A percentile compares a stretch with the other conserved stretches of the same genome.
These are phyloP conservation scores for Xerocomus amazonicus DNA, from an alignment of 1,284 basidiomycete genomes.

Conservation along the genomic window DNA sequence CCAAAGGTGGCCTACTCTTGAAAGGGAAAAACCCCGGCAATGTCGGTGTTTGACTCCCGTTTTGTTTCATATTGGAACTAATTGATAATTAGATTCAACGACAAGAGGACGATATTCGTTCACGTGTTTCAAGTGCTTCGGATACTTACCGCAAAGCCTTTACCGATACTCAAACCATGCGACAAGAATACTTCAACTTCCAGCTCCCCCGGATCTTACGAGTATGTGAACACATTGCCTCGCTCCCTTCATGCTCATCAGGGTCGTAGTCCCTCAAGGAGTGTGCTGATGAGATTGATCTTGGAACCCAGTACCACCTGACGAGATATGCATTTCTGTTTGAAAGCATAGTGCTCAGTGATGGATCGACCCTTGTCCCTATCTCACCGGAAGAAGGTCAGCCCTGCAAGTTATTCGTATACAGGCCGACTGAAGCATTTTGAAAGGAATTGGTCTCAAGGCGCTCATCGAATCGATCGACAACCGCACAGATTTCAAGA, in stretches of 20 bases:
- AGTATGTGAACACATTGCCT: constrained; percentile 46
- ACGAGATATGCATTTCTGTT: constrained; percentile 93
- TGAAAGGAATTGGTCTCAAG: constrained; percentile 73
- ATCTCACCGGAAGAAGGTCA: constrained; percentile 58
- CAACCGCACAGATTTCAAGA: constrained; percentile 91
- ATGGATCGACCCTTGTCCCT: constrained; percentile 82
- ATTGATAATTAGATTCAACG: constrained; percentile 65
- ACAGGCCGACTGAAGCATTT: constrained; percentile 8
- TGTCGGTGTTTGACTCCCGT: constrained; percentile 41
- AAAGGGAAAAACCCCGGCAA: constrained; percentile 95
- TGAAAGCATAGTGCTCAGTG: constrained; percentile 86
- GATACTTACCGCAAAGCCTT: constrained; percentile 91
- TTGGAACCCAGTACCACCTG: constrained; percentile 96
- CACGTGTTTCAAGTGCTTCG: constrained; percentile 79
- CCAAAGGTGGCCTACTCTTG: constrained; percentile 85
- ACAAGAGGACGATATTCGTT: constrained; percentile 92
- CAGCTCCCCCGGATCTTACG: constrained; percentile 92
- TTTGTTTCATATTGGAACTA: constrained; percentile 3
- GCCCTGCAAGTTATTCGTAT: constrained; percentile 13
- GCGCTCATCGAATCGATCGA: constrained; percentile 88
- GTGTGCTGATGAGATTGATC: constrained; percentile 92
- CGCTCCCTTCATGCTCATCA: constrained; percentile 13
- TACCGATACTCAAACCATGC: constrained; percentile 83
- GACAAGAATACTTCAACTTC: constrained; percentile 97
- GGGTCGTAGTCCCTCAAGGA: constrained; percentile 82